These are phyloP conservation scores for Pythium rhizo-oryzae DNA, from an alignment of 352 stramenopile genomes.

Conservation along the genomic window DNA sequence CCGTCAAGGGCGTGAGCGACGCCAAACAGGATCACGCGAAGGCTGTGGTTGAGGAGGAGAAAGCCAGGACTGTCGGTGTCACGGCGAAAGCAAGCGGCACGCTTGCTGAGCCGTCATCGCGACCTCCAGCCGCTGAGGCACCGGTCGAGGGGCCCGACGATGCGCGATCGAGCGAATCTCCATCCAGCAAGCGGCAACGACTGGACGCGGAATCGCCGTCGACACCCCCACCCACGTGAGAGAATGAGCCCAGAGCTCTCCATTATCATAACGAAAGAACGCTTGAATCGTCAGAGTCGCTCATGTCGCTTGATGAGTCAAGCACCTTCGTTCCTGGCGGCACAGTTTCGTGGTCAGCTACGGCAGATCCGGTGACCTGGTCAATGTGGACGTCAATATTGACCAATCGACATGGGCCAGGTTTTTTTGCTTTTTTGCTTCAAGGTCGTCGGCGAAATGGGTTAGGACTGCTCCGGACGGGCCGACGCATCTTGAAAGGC, in stretches of 20 bases:
- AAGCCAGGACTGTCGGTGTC: background rate
- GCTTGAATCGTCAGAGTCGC: too few relatives aligned
- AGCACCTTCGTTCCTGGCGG: too few relatives aligned
- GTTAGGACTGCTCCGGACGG: background rate
- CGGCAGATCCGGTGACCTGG: too few relatives aligned
- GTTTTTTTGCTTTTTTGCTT: conserved; percentile 22
- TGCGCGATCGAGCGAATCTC: background rate
- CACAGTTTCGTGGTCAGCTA: too few relatives aligned
- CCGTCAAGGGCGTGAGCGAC: background rate
- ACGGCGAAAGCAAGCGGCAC: background rate
- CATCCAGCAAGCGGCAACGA: conserved; percentile 6
- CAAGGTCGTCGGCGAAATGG: conserved; percentile 17
- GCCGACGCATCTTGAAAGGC: conserved; percentile 20
- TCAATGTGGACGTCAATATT: conserved; percentile 4
- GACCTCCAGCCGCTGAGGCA: background rate
- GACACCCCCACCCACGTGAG: too few relatives aligned
- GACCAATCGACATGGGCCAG: conserved; percentile 15
- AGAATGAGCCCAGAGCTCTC: background rate
- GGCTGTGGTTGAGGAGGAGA: background rate
- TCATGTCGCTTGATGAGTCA: too few relatives aligned
- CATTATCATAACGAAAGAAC: too few relatives aligned
- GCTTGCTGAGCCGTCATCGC: background rate
- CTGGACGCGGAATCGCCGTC: background rate
- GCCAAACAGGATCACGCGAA: background rate
- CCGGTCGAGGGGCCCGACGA: background rate